Conservation (phyloP, 352 stramenopile species). For the Phytophthora pini region DNA sequence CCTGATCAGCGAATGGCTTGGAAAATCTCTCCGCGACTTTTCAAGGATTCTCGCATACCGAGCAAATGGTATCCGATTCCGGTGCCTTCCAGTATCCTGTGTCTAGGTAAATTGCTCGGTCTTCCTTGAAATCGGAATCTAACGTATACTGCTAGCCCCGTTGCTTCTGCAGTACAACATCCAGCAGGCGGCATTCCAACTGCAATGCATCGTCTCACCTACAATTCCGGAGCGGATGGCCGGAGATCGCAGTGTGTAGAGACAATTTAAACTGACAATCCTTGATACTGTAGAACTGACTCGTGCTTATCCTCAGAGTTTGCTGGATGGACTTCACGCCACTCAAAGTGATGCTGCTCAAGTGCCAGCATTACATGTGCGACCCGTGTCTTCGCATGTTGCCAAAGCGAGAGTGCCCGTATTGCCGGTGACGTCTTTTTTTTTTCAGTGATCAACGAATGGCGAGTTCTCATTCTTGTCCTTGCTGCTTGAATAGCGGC, state of each 20-base stretch:
- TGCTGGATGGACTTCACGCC: slow-evolving; percentile 33
- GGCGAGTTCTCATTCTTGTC: not conserved
- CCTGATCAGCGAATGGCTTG: slow-evolving; percentile 33
- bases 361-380: slow-evolving; percentile 43
- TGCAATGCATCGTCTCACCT: slow-evolving; percentile 10
- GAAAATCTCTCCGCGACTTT: slow-evolving; percentile 24
- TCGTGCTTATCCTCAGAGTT: slow-evolving; percentile 11
- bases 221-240: slow-evolving; percentile 21
- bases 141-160: slow-evolving; percentile 4
- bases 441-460: too few relatives aligned
- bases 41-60: not conserved
- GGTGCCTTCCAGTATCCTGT: slow-evolving; percentile 15
- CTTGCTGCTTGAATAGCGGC: slow-evolving; percentile 11
- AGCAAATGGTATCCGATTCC: slow-evolving; percentile 22
- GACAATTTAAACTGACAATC: not conserved
- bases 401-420: slow-evolving; percentile 21
- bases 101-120: slow-evolving; percentile 7
- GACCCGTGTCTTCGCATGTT: slow-evolving; percentile 30
- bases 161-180: slow-evolving; percentile 29
- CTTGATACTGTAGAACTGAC: not conserved
- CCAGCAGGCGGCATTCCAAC: slow-evolving; percentile 6
- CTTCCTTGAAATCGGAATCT: not conserved
- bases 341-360: slow-evolving; percentile 31
- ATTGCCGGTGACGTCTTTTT: slow-evolving; percentile 9
- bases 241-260: slow-evolving; percentile 25